These are phyloP conservation scores for Anthostomella pinea DNA, from an alignment of 2,329 filamentous ascomycete genomes.

Conservation along the genomic window DNA sequence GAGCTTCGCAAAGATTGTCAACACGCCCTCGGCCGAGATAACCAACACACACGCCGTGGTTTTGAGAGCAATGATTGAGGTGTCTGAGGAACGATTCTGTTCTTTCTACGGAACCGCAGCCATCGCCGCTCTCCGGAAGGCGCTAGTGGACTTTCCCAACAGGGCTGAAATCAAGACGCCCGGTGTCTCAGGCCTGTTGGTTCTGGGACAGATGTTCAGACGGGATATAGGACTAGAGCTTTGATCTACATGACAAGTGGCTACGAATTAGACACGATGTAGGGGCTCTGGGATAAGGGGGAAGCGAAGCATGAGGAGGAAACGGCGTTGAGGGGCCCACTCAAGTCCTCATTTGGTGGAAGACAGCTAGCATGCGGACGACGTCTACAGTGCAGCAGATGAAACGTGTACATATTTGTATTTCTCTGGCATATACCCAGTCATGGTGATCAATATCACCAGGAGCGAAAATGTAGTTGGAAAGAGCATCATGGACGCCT, in stretches of 20 bases:
- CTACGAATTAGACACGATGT: conserved; percentile 1
- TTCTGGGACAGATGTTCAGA: conserved; percentile 53
- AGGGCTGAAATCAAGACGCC: conserved; percentile 46
- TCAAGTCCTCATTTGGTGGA: too few species aligned
- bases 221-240: conserved; percentile 49
- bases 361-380: conserved; percentile 20
- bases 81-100: conserved; percentile 73
- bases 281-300: conserved; percentile 13
- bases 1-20: conserved; percentile 71
- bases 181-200: conserved; percentile 50
- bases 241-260: conserved; percentile 12
- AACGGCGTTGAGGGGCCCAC: conserved; percentile 17
- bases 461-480: conserved; percentile 78
- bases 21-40: conserved; percentile 64
- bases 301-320: too few species aligned
- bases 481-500: too few species aligned
- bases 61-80: conserved; percentile 68
- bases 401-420: conserved; percentile 5
- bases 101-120: conserved; percentile 77
- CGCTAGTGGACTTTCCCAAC: conserved; percentile 70
- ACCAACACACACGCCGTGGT: conserved; percentile 73
- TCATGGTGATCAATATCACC: conserved; percentile 44
- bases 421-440: conserved; percentile 16
- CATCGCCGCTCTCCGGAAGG: conserved; percentile 65
- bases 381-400: conserved; percentile 16